Evolutionary conservation across 441 rosid species (phyloP), one percentile per base, ranked within the genome.

Genomic region (Erodium moschatum): DNA sequence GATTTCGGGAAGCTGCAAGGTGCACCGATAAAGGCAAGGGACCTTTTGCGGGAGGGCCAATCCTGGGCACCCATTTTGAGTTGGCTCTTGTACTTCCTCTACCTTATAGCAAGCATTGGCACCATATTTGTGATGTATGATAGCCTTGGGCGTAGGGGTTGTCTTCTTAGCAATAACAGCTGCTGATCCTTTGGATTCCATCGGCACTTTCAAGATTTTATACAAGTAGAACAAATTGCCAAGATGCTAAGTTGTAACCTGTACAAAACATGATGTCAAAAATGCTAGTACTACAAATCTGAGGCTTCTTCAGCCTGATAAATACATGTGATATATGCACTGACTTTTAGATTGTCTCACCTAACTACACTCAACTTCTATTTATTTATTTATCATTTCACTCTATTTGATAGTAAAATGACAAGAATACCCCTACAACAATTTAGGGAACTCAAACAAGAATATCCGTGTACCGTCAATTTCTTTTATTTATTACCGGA

Each of bases 51-150:
- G 88, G 61, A 89, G 84, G 42, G 84, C 85, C 71, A 94, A 82
- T 10, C 97, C 98, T 3, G 94, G 96, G 74, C 92, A 94, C 74
- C 79, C 88, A 82, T 72, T 89, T 67, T 85, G 84, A 72, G 75
- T 40, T 74, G 76, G 68, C 58, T 88, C 95, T 63, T 76, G 76
- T 42, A 91, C 90, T 84, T 91, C 92, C 73, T 94, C 96, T n/a
- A 83, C 75, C 29, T 50, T 83, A 67, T 87, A 94, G 52, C 68
- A 74, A 13, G 96, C 98, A 42, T 80, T 80, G 79, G 11, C 64
- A 63, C 97, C 97, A 78, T 86, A 94, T 74, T 77, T 87, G 72
- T 86, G 86, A 76, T 84, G 76, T 48, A 93, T 83, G 24, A 89
- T 79, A 65, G 96, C 89, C 84, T 91, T 94, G 33, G 97, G 96